These are phyloP conservation scores for Amoebophrya sp. DNA, from an alignment of 169 alveolate species.

Conservation along the genomic window DNA sequence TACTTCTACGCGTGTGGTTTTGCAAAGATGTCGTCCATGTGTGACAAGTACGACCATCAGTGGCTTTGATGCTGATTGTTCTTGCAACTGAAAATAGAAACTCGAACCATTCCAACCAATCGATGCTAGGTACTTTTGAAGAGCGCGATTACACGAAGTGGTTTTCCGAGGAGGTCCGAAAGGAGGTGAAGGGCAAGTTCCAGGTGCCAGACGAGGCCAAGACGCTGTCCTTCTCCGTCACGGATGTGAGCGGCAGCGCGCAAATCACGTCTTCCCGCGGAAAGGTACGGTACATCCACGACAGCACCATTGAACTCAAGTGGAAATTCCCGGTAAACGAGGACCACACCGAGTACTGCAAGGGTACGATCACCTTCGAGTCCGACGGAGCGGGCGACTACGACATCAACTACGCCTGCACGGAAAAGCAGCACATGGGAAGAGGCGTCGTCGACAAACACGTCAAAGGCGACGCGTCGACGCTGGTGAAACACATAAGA, in stretches of 20 bases:
- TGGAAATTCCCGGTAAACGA: neutral
- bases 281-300: neutral
- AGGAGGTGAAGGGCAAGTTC: neutral
- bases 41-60: too few relatives aligned
- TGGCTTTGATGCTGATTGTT: too few relatives aligned
- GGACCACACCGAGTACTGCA: neutral
- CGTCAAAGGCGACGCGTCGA: neutral
- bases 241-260: neutral
- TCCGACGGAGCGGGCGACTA: neutral
- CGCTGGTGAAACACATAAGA: neutral
- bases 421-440: neutral
- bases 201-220: neutral
- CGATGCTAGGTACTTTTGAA: neutral
- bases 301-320: neutral
- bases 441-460: neutral
- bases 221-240: neutral
- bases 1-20: neutral
- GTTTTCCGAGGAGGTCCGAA: neutral
- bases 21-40: too few relatives aligned
- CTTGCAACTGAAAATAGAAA: too few relatives aligned
- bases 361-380: neutral
- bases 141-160: neutral
- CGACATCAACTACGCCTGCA: neutral
- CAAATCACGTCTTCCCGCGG: conserved; percentile 5
- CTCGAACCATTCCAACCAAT: too few relatives aligned